Evolutionary conservation across 2,329 filamentous ascomycete genomes (phyloP), one percentile per base, ranked within the genome.

Genomic region (Golovinomyces cichoracearum): DNA sequence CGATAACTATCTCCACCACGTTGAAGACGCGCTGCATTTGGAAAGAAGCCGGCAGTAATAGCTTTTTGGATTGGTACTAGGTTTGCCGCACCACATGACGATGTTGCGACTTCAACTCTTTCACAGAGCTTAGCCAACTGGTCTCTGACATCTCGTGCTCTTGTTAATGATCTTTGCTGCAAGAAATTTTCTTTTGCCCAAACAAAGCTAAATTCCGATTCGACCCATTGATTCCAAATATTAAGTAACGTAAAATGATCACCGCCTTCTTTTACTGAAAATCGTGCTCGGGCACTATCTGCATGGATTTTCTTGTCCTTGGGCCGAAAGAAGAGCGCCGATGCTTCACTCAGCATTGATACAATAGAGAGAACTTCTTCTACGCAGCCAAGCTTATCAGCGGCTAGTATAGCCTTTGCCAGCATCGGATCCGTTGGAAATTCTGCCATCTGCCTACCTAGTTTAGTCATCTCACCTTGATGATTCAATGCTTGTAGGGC

Each of bases 291-390:
- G 0, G 90, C 90, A 52, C 81, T 83, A 62, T 98, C 88, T 12
- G 90, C 90, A 58, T 94, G 83, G 25, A 94, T 80, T 62, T 93
- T 93, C 68, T 95, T 94, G 65, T 98, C 86, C 61, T 94, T 93
- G 19, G 90, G 86, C 0, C 85, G 73, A 70, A 92, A 93, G 68
- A 94, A 98, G 4, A 98, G 72, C 0, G 85, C 79, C 3, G 80
- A 84, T 1, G 83, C 76, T 64, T 95, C 90, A 52, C 81, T 77
- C 0, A 95, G 72, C 83, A 95, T 93, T 38, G 86, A 77, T n/a
- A 95, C 83, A 45, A 95, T 83, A 0, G 82, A 85, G 15, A 98
- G 68, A 0, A 95, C 76, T 63, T 98, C 90, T 51, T 93, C 83
- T 0, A 93, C 83, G 57, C 88, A 94, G n/a, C 82, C 82, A 55